Conservation (phyloP, 441 rosid species). For the Bocquillonia castaneifolia region DNA sequence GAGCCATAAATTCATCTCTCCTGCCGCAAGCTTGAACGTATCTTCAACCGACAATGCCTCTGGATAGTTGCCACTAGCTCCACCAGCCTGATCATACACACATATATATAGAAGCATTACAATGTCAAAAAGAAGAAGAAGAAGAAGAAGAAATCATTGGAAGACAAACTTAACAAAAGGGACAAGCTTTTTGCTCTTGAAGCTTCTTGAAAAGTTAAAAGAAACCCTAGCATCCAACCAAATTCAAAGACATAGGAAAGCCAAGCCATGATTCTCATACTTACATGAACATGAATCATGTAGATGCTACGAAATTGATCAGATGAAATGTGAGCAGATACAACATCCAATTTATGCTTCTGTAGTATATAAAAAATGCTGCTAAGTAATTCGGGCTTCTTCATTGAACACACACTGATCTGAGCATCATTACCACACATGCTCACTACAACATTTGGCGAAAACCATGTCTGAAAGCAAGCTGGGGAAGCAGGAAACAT, state of each 20-base stretch:
- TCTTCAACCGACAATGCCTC: slow-evolving; percentile 49
- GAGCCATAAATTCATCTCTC: slow-evolving; percentile 49
- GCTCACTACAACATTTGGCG: slow-evolving; percentile 51
- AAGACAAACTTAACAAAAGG: neutral
- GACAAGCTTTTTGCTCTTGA: neutral
- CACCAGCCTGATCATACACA: slow-evolving; percentile 31
- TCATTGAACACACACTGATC: slow-evolving; percentile 42
- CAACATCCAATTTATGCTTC: slow-evolving; percentile 50
- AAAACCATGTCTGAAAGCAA: slow-evolving; percentile 51
- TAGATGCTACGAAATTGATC: slow-evolving; percentile 39
- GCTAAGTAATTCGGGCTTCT: slow-evolving; percentile 40
- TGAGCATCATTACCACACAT: slow-evolving; percentile 50
- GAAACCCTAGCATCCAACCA: neutral
- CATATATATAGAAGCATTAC: neutral
- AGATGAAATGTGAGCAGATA: slow-evolving; percentile 47
- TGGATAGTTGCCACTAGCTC: slow-evolving; percentile 28
- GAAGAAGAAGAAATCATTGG: no score
- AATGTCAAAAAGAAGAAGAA: no score
- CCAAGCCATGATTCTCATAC: slow-evolving; percentile 14
- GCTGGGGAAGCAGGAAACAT: slow-evolving; percentile 27
- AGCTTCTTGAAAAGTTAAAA: neutral
- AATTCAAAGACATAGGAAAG: neutral
- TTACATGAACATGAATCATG: slow-evolving; percentile 63
- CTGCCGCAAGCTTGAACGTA: slow-evolving; percentile 49
- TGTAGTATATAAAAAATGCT: slow-evolving; percentile 40